Conservation (phyloP, 495 filamentous ascomycete species). For the Aspergillus homomorphus region DNA sequence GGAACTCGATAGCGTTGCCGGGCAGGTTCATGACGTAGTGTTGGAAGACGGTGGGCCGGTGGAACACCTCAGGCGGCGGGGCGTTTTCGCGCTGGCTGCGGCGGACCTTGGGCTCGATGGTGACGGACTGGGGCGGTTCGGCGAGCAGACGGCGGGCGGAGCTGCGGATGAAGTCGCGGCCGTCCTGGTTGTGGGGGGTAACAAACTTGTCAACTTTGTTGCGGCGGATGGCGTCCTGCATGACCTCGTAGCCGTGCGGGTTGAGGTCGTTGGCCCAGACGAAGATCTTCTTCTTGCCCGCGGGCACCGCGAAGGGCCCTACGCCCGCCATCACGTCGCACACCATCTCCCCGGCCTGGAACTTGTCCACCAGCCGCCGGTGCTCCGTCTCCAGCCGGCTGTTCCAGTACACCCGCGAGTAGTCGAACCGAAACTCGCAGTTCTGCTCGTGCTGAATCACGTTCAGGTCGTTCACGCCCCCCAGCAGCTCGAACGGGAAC, state of each 20-base stretch:
- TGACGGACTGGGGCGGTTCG: conserved; percentile 42
- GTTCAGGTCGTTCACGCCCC: conserved; percentile 72
- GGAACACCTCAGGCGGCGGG: conserved; percentile 43
- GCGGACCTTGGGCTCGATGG: conserved; percentile 36
- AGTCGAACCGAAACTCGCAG: conserved; percentile 50
- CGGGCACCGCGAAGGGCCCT: conserved; percentile 90
- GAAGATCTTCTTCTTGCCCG: conserved; percentile 84
- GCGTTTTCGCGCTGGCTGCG: conserved; percentile 24
- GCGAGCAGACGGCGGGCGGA: conserved; percentile 61
- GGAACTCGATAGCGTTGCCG: conserved; percentile 78
- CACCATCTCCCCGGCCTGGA: conserved; percentile 80
- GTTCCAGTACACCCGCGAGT: conserved; percentile 95
- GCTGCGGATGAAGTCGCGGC: conserved; percentile 70
- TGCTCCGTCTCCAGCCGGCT: conserved; percentile 86
- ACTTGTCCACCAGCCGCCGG: conserved; percentile 70
- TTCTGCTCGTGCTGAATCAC: conserved; percentile 64
- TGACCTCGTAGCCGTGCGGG: conserved; percentile 72
- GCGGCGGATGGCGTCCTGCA: conserved; percentile 62
- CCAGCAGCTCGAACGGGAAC: conserved; percentile 89
- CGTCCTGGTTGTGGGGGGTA: conserved; percentile 74
- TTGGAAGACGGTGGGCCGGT: conserved; percentile 64
- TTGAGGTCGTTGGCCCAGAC: conserved; percentile 98
- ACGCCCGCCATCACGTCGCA: conserved; percentile 98
- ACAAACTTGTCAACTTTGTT: conserved; percentile 85
- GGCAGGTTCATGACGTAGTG: conserved; percentile 99